These are phyloP conservation scores for Pharnaceum exiguum DNA, from an alignment of 148 eudicot genomes.

Conservation along the genomic window DNA sequence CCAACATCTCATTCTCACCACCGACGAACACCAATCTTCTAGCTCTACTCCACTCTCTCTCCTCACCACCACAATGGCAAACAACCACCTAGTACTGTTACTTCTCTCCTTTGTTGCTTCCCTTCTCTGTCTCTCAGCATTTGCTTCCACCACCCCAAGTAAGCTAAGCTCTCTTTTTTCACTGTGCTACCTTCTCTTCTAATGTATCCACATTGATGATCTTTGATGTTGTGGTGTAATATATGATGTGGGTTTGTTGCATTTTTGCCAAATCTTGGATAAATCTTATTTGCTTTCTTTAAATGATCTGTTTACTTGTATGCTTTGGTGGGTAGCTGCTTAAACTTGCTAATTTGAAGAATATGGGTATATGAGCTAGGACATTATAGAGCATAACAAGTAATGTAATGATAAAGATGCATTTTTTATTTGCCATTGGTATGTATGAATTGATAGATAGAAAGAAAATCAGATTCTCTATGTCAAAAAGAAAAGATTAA, in stretches of 20 bases:
- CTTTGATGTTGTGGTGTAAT: no score
- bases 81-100: not conserved
- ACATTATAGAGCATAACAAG: no score
- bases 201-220: no score
- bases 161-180: slow-evolving; percentile 16
- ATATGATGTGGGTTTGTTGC: no score
- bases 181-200: no score
- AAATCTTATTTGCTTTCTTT: not conserved
- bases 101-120: slow-evolving; percentile 14
- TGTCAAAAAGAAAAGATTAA: no score
- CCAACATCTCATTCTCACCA: slow-evolving; percentile 12
- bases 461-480: no score
- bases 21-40: slow-evolving; percentile 18
- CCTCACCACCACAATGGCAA: slow-evolving; percentile 20
- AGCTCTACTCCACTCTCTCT: not conserved
- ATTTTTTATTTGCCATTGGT: no score
- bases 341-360: not conserved
- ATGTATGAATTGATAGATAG: no score
- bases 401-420: no score
- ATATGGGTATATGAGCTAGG: not conserved
- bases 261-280: no score
- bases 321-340: not conserved
- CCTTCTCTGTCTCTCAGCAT: slow-evolving; percentile 35
- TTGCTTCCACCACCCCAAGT: slow-evolving; percentile 39
- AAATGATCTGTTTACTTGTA: not conserved